These are phyloP conservation scores for Solanum stenotomum DNA, from an alignment of 257 asterid genomes.

Conservation along the genomic window DNA sequence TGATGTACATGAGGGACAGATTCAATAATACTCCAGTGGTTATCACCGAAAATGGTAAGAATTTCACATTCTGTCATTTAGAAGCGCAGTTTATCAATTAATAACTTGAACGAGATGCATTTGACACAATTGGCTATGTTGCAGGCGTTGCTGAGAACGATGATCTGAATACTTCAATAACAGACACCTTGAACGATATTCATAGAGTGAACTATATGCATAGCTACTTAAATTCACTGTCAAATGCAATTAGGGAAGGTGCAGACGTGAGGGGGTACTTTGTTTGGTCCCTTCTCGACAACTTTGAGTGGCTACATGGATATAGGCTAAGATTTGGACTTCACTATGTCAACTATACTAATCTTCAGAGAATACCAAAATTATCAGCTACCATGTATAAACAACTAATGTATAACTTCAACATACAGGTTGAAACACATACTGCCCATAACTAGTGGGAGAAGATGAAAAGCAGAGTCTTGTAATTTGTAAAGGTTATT, in stretches of 20 bases:
- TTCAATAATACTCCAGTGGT: slow-evolving; percentile 47
- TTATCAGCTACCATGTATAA: too few species aligned
- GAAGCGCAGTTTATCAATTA: neutral
- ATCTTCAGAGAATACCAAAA: too few species aligned
- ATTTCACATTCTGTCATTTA: neutral
- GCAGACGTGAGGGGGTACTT: slow-evolving; percentile 66
- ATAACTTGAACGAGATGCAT: neutral
- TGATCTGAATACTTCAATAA: slow-evolving; percentile 10
- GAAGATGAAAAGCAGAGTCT: too few species aligned
- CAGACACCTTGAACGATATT: slow-evolving; percentile 15
- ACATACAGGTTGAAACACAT: too few species aligned
- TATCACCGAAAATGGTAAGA: slow-evolving; percentile 51
- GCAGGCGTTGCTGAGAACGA: slow-evolving; percentile 30
- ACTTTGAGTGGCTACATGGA: slow-evolving; percentile 69
- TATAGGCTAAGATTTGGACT: slow-evolving; percentile 26
- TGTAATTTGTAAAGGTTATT: too few species aligned
- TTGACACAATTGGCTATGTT: neutral
- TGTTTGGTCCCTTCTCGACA: slow-evolving; percentile 64
- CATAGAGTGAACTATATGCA: slow-evolving; percentile 38
- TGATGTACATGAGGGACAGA: slow-evolving; percentile 39
- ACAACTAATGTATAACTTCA: too few species aligned
- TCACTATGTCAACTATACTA: too few species aligned
- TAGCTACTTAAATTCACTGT: slow-evolving; percentile 27
- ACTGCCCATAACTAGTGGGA: too few species aligned
- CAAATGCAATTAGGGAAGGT: slow-evolving; percentile 50